phyloP scores from a whole-genome alignment of 495 filamentous ascomycete genomes.

The Neurospora sublineolata region DNA sequence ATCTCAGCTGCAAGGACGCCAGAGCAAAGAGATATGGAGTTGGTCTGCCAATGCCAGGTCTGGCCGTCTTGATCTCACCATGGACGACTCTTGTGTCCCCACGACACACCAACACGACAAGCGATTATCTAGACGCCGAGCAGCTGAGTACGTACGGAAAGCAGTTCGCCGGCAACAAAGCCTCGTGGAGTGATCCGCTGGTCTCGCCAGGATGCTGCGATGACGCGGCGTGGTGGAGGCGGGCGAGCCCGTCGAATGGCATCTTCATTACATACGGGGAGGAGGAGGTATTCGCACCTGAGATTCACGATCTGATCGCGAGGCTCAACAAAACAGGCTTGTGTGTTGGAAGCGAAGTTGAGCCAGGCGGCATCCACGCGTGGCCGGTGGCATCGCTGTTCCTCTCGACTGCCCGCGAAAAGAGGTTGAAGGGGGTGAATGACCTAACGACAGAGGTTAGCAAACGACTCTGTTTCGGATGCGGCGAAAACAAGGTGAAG shows the following conservation, averaged over 20 bases:
- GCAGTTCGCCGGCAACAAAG: constrained; percentile 47
- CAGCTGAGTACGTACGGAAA: constrained; percentile 50
- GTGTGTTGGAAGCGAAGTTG: constrained; percentile 35
- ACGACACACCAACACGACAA: constrained; percentile 43
- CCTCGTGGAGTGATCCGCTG: constrained; percentile 38
- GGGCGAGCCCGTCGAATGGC: constrained; percentile 46
- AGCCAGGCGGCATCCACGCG: constrained; percentile 57
- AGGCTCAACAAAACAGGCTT: constrained; percentile 37
- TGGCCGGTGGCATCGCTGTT: constrained; percentile 69
- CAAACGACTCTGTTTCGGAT: constrained; percentile 14
- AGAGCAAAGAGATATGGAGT: constrained; percentile 8
- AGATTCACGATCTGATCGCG: constrained; percentile 42
- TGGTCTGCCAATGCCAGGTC: constrained; percentile 27
- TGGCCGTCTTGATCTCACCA: constrained; percentile 47
- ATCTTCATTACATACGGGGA: constrained; percentile 54
- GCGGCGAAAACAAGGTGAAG: background rate
- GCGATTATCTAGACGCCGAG: constrained; percentile 47
- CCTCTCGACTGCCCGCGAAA: constrained; percentile 41
- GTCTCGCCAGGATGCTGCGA: constrained; percentile 57
- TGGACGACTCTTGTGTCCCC: constrained; percentile 49
- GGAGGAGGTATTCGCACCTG: constrained; percentile 60
- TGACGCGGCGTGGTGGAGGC: constrained; percentile 50
- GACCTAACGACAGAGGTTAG: constrained; percentile 42
- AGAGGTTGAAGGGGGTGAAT: constrained; percentile 46
- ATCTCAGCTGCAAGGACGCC: constrained; percentile 31